A percentile compares a stretch with the other conserved stretches of the same genome.
These are phyloP conservation scores for Ascocoryne sarcoides DNA, from an alignment of 2,329 filamentous ascomycete species.

Conservation along the genomic window DNA sequence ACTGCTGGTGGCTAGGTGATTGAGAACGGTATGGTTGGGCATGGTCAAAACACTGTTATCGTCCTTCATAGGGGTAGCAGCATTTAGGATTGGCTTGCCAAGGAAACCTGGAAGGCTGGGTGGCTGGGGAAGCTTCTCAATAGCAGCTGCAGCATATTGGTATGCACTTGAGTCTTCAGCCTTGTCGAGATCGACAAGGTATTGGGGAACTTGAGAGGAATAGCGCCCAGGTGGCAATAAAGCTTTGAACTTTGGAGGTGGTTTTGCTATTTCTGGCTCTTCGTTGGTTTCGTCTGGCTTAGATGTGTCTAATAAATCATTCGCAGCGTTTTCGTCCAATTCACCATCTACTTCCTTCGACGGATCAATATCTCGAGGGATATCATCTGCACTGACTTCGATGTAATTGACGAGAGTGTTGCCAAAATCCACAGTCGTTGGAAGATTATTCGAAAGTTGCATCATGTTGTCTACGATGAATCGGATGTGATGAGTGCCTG, in stretches of 20 bases:
- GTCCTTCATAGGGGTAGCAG: conserved; percentile 86
- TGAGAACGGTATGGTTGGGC: conserved; percentile 94
- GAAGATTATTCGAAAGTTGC: conserved; percentile 76
- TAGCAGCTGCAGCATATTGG: conserved; percentile 63
- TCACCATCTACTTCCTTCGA: conserved; percentile 19
- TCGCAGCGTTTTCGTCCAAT: conserved; percentile 1
- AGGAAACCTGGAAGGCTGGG: conserved; percentile 84
- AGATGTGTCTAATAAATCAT: conserved; percentile 12
- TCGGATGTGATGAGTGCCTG: conserved; percentile 92
- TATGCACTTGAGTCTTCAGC: conserved; percentile 70
- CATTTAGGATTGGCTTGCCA: conserved; percentile 90
- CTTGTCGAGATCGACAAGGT: conserved; percentile 79
- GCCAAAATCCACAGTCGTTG: conserved; percentile 93
- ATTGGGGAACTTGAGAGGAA: conserved; percentile 68
- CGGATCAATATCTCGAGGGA: conserved; percentile 33
- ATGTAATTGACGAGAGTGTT: conserved; percentile 99
- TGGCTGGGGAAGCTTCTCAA: conserved; percentile 72
- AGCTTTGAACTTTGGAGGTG: conserved; percentile 43
- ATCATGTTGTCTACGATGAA: conserved; percentile 94
- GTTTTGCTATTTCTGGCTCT: conserved; percentile 28
- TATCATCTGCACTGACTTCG: conserved; percentile 75
- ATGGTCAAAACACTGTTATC: conserved; percentile 95
- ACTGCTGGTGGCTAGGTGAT: conserved; percentile 93
- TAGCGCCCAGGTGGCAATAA: conserved; percentile 53
- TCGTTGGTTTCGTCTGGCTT: conserved; percentile 25